Percentiles rank a stretch among this genome's conserved stretches.
Evolutionary conservation across 73 alveolate species (phyloP).

Genomic region (Blepharisma stoltei): DNA sequence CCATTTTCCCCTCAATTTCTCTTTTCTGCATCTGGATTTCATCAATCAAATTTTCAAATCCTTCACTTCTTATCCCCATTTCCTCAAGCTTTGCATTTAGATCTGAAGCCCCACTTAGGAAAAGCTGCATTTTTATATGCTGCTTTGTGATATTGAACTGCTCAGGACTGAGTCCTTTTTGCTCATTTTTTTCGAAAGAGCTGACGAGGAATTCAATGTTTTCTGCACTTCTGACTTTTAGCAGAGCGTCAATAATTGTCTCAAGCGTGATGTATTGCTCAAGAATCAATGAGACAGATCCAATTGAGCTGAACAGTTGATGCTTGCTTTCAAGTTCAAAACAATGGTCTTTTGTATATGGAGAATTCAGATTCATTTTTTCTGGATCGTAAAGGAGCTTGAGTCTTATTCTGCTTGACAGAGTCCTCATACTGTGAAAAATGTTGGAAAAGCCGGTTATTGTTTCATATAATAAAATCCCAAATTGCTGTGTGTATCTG

Average conservation of each 20-base stretch:
- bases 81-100: not conserved
- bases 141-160: not conserved
- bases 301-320: not conserved
- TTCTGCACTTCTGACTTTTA: not conserved
- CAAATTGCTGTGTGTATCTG: conserved; percentile 6
- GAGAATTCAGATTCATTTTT: not conserved
- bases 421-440: not conserved
- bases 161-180: not conserved
- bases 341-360: not conserved
- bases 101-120: conserved; percentile 18
- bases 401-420: not conserved
- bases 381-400: not conserved
- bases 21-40: not conserved
- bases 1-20: not conserved
- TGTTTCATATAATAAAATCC: conserved; percentile 1
- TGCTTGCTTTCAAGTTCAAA: not conserved
- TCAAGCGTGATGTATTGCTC: not conserved
- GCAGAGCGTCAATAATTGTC: not conserved
- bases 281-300: not conserved
- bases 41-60: not conserved
- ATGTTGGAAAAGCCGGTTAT: not conserved
- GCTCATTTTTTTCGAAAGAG: conserved; percentile 14
- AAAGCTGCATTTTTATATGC: conserved; percentile 6
- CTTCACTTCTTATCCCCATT: conserved; percentile 33
- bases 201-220: not conserved